phyloP scores from a whole-genome alignment of 2,329 filamentous ascomycete species.

The Diaporthe sp. region DNA sequence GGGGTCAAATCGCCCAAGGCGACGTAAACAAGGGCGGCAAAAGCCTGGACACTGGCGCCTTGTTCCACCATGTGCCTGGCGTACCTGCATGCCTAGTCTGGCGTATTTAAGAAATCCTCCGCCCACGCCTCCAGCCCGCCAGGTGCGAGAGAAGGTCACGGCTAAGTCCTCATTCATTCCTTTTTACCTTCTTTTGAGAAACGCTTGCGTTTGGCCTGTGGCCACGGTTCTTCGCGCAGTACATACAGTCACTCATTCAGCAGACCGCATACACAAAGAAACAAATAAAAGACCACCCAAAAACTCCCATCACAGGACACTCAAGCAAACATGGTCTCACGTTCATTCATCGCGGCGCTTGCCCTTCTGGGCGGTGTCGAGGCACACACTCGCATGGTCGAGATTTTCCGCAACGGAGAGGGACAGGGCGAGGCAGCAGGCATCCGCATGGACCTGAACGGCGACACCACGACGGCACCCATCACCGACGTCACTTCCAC shows the following conservation, averaged over 20 bases:
- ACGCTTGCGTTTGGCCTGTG: constrained; percentile 32
- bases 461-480: constrained; percentile 10
- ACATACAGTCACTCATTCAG: constrained; percentile 29
- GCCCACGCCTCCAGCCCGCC: background rate
- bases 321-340: constrained; percentile 30
- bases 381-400: constrained; percentile 32
- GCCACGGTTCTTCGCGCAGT: constrained; percentile 21
- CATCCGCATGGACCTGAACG: constrained; percentile 19
- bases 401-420: constrained; percentile 30
- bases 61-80: constrained; percentile 4
- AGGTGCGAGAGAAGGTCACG: background rate
- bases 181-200: constrained; percentile 20
- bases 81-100: constrained; percentile 32
- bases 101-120: background rate
- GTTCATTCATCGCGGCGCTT: constrained; percentile 29
- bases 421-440: constrained; percentile 23
- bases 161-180: constrained; percentile 26
- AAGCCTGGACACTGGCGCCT: constrained; percentile 17
- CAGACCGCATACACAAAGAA: background rate
- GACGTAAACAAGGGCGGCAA: constrained; percentile 28
- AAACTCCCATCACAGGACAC: background rate
- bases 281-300: background rate
- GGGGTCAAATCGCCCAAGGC: constrained; percentile 23
- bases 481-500: background rate
- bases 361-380: constrained; percentile 23